Conservation (phyloP, 139 green algal genomes). For the Spirogloea muscicola region DNA sequence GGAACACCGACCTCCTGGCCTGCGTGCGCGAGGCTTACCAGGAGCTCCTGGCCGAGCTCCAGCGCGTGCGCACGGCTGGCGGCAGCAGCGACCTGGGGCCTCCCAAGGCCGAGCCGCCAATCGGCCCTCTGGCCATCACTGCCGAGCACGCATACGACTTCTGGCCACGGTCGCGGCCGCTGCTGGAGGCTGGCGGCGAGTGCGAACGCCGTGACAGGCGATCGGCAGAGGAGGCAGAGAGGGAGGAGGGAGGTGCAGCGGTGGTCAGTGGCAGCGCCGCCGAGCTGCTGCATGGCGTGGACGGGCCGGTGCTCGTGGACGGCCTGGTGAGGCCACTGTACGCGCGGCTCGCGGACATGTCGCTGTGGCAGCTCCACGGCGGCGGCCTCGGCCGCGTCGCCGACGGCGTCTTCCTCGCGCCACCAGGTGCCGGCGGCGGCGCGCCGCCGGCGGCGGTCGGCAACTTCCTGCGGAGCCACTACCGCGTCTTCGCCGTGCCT, state of each 20-base stretch:
- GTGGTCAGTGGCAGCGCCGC: not conserved
- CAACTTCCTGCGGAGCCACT: slow-evolving; percentile 33
- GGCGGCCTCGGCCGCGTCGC: slow-evolving; percentile 50
- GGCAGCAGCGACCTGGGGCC: not conserved
- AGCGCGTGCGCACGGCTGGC: not conserved
- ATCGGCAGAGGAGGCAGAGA: not conserved
- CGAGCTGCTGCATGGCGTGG: not conserved
- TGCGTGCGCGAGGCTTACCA: slow-evolving; percentile 27
- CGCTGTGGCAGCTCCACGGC: slow-evolving; percentile 59
- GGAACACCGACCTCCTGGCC: slow-evolving; percentile 48
- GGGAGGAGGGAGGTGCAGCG: not conserved
- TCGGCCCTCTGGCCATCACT: not conserved
- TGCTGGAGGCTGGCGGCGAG: not conserved
- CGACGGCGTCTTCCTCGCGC: slow-evolving; percentile 63
- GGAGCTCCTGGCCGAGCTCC: slow-evolving; percentile 26
- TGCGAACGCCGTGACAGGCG: not conserved
- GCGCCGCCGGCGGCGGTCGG: slow-evolving; percentile 13
- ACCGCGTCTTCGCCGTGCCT: slow-evolving; percentile 28
- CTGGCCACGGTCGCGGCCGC: not conserved
- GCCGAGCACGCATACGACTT: not conserved
- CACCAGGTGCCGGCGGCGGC: not conserved
- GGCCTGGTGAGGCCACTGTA: slow-evolving; percentile 51
- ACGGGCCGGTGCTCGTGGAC: slow-evolving; percentile 5
- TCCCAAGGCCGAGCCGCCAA: not conserved
- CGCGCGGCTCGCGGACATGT: slow-evolving; percentile 33